Percentiles rank a stretch among this genome's conserved stretches.
These are phyloP conservation scores for Cerioporus squamosus DNA, from an alignment of 1,284 basidiomycete species.

Conservation along the genomic window DNA sequence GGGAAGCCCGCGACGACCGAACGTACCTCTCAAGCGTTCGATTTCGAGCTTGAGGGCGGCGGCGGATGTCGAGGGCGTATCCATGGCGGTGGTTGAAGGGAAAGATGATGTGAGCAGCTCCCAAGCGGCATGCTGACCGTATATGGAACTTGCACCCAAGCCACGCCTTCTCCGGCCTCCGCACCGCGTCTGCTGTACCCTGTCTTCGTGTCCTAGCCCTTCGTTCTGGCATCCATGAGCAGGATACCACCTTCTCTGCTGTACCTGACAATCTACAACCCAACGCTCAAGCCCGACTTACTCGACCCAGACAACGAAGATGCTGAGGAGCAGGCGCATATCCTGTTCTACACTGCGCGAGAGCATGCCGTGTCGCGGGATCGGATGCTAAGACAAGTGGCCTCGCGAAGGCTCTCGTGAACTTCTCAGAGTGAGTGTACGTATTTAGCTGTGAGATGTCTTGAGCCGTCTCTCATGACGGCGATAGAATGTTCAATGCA, in stretches of 20 bases:
- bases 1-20: no score
- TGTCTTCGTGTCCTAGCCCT: background rate
- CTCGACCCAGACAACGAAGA: slow-evolving; percentile 70
- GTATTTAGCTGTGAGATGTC: background rate
- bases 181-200: background rate
- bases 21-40: slow-evolving; percentile 67
- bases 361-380: slow-evolving; percentile 82
- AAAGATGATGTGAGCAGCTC: slow-evolving; percentile 11
- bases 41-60: slow-evolving; percentile 76
- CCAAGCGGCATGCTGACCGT: slow-evolving; percentile 5
- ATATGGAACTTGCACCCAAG: slow-evolving; percentile 8
- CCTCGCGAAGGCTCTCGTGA: slow-evolving; percentile 82
- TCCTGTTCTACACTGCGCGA: slow-evolving; percentile 84
- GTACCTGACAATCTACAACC: slow-evolving; percentile 85
- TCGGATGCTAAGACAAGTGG: slow-evolving; percentile 81
- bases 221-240: slow-evolving; percentile 48
- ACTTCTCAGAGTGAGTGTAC: slow-evolving; percentile 74
- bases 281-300: slow-evolving; percentile 59
- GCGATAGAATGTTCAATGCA: slow-evolving; percentile 63
- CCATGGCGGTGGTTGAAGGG: slow-evolving; percentile 39
- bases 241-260: slow-evolving; percentile 69
- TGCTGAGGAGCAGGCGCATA: slow-evolving; percentile 84
- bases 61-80: slow-evolving; percentile 56
- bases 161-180: background rate
- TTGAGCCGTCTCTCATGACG: background rate